Percentiles rank a stretch among this genome's conserved stretches.
These are phyloP conservation scores for Arabidopsis arenosa DNA, from an alignment of 345 rosid genomes.

Conservation along the genomic window DNA sequence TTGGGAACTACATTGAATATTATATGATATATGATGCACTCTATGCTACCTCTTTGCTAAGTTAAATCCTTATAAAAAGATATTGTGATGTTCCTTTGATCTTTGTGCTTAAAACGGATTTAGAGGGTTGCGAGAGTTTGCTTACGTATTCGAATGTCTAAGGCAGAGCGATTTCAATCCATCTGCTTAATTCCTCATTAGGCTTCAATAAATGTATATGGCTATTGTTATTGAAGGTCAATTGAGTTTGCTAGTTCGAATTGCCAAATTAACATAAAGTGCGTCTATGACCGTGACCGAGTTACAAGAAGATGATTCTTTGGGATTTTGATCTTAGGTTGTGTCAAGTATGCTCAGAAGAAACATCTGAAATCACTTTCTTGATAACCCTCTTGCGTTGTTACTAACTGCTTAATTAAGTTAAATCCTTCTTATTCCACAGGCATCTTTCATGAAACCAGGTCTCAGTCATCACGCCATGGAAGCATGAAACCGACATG, in stretches of 20 bases:
- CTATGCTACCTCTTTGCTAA: not conserved
- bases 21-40: not conserved
- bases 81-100: not conserved
- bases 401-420: not conserved
- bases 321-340: slow-evolving; percentile 2
- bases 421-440: not conserved
- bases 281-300: not conserved
- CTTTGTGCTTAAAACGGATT: not conserved
- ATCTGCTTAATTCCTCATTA: not conserved
- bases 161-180: not conserved
- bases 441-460: slow-evolving; percentile 32
- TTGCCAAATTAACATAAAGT: not conserved
- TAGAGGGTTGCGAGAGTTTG: not conserved
- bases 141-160: not conserved
- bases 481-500: not conserved
- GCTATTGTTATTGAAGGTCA: not conserved
- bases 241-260: not conserved
- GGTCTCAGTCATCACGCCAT: not conserved
- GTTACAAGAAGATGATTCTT: slow-evolving; percentile 5
- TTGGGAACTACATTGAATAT: not conserved
- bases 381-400: slow-evolving; percentile 1
- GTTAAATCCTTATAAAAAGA: too few species aligned
- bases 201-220: not conserved
- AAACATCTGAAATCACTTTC: not conserved
- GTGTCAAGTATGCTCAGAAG: slow-evolving; percentile 7